These are phyloP conservation scores for Euryodendron excelsum DNA, from an alignment of 148 eudicot genomes.

Conservation along the genomic window DNA sequence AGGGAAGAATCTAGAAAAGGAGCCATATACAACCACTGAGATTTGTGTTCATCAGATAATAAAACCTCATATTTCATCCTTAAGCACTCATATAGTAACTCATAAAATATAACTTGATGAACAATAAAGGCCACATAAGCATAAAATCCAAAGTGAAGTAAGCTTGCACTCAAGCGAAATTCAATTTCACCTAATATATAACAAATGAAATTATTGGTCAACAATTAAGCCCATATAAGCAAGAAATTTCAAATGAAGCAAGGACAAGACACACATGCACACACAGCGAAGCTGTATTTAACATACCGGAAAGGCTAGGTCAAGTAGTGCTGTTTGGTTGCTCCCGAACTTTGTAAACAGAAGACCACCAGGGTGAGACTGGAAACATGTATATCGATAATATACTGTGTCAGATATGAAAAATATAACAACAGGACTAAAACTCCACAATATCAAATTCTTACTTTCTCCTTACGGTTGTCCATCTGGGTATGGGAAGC, in stretches of 20 bases:
- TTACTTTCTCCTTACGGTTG: slow-evolving; percentile 83
- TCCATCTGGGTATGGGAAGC: slow-evolving; percentile 86
- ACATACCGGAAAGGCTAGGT: slow-evolving; percentile 85
- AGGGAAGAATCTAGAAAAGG: no score
- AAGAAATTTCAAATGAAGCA: not conserved
- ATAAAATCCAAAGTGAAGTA: not conserved
- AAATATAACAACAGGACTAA: not conserved
- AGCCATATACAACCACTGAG: no score
- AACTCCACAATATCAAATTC: slow-evolving; percentile 11
- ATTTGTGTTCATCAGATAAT: not conserved
- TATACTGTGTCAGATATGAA: not conserved
- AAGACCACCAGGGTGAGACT: slow-evolving; percentile 85
- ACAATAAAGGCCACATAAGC: not conserved
- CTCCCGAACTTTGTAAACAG: slow-evolving; percentile 88
- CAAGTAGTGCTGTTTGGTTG: slow-evolving; percentile 81
- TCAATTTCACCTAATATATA: not conserved
- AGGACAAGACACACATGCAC: not conserved
- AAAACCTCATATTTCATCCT: not conserved
- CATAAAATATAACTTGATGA: not conserved
- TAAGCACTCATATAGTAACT: not conserved
- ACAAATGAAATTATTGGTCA: not conserved
- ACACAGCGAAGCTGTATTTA: not conserved
- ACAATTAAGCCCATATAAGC: not conserved
- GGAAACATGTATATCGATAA: slow-evolving; percentile 18
- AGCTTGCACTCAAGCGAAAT: not conserved